phyloP scores from a whole-genome alignment of 129 eudicot genomes.

The Flaveria brownii region DNA sequence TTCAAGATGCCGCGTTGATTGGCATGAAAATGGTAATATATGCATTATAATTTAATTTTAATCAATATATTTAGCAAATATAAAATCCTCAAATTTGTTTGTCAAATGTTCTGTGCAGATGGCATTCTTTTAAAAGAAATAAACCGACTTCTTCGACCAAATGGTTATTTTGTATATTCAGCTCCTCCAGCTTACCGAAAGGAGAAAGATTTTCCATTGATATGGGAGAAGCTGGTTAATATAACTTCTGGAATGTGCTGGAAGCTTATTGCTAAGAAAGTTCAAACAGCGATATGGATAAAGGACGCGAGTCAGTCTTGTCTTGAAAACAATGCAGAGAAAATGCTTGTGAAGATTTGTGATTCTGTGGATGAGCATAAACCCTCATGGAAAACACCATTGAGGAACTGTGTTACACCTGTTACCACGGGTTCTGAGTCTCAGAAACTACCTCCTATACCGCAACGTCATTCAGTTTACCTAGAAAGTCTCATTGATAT shows the following conservation, averaged over 20 bases:
- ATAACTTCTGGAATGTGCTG: conserved; percentile 94
- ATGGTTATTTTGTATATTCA: conserved; percentile 94
- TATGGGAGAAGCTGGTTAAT: conserved; percentile 84
- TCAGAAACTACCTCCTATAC: conserved; percentile 75
- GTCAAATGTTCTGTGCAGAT: conserved; percentile 43
- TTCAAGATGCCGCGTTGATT: conserved; percentile 98
- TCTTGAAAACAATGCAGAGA: conserved; percentile 64
- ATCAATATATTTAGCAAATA: neutral
- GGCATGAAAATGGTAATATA: conserved; percentile 84
- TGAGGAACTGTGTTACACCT: conserved; percentile 62
- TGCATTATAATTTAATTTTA: conserved; percentile 1
- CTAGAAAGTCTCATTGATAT: conserved; percentile 52
- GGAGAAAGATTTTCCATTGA: conserved; percentile 89
- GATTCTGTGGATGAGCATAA: conserved; percentile 50
- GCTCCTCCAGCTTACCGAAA: conserved; percentile 99
- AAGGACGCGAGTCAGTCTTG: conserved; percentile 72
- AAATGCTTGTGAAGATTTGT: conserved; percentile 62
- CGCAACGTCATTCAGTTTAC: conserved; percentile 87
- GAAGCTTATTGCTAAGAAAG: conserved; percentile 79
- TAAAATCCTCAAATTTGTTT: neutral
- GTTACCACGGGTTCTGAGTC: conserved; percentile 35
- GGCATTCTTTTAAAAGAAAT: conserved; percentile 87
- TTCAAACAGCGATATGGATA: conserved; percentile 96
- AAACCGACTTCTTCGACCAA: conserved; percentile 76
- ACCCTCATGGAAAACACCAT: conserved; percentile 84